Conservation (phyloP, 306 rosid genomes). For the Astragalus membranaceus region DNA sequence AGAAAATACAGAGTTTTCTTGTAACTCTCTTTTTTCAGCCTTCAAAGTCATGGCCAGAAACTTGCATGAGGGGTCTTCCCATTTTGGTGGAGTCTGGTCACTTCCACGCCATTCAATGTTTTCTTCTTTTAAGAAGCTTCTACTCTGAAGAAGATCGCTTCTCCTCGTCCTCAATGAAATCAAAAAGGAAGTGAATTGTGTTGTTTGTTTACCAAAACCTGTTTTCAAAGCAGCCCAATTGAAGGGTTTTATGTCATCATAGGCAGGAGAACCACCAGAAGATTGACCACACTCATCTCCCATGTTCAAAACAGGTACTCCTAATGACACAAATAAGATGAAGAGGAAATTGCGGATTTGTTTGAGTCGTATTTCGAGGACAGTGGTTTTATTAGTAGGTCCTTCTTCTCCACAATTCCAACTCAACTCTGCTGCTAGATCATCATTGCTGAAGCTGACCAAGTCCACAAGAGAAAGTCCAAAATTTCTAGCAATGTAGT, state of each 20-base stretch:
- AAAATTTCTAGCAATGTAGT: slow-evolving; percentile 48
- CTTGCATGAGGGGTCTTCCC: slow-evolving; percentile 72
- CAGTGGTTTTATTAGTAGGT: slow-evolving; percentile 41
- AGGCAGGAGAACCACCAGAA: slow-evolving; percentile 56
- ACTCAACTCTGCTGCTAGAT: slow-evolving; percentile 52
- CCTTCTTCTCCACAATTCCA: slow-evolving; percentile 99
- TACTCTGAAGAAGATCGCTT: slow-evolving; percentile 58
- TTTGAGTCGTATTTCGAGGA: slow-evolving; percentile 73
- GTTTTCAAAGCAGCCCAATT: slow-evolving; percentile 61
- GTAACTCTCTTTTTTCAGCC: slow-evolving; percentile 30
- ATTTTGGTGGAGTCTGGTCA: slow-evolving; percentile 54
- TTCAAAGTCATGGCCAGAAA: slow-evolving; percentile 74
- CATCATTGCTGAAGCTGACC: slow-evolving; percentile 65
- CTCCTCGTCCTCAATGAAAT: slow-evolving; percentile 56
- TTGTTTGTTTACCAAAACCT: slow-evolving; percentile 61
- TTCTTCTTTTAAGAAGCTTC: slow-evolving; percentile 61
- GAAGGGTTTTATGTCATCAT: slow-evolving; percentile 40
- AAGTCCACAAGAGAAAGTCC: slow-evolving; percentile 82
- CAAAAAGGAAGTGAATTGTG: slow-evolving; percentile 58
- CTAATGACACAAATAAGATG: slow-evolving; percentile 65
- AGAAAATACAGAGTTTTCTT: slow-evolving; percentile 19
- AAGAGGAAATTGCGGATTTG: slow-evolving; percentile 79
- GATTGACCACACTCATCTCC: slow-evolving; percentile 93
- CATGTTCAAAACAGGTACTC: slow-evolving; percentile 91
- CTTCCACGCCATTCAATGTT: slow-evolving; percentile 68